Evolutionary conservation across 371 early-diverging fungal genomes (phyloP).

Genomic region (Mortierella sp.): DNA sequence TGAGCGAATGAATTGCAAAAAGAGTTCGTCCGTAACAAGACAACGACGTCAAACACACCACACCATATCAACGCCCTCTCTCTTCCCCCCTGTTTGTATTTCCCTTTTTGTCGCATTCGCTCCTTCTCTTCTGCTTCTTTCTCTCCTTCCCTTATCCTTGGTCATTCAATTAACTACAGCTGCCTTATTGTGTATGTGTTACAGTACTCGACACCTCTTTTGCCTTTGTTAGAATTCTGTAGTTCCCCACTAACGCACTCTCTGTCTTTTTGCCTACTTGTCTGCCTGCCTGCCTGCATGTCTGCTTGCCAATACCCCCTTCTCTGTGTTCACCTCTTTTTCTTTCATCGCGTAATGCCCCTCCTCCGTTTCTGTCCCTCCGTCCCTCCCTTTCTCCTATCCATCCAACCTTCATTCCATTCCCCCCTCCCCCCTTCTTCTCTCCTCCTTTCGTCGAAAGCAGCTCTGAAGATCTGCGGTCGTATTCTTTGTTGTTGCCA

Average conservation of each 20-base stretch:
- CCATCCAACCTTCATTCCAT: too few relatives aligned
- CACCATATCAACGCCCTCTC: not conserved
- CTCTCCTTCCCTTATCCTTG: not conserved
- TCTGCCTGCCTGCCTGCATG: too few relatives aligned
- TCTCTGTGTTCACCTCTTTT: not conserved
- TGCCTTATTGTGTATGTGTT: not conserved
- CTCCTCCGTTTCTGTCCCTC: not conserved
- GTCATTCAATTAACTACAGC: not conserved
- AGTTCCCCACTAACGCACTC: not conserved
- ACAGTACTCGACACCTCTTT: too few relatives aligned
- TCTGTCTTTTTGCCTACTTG: not conserved
- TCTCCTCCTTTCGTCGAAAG: not conserved
- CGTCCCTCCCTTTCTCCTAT: not conserved
- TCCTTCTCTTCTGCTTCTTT: too few relatives aligned
- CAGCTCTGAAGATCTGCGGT: not conserved
- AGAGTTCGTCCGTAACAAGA: not conserved
- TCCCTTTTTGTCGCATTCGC: not conserved
- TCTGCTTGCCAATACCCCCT: not conserved
- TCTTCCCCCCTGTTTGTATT: not conserved
- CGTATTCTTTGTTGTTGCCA: not conserved
- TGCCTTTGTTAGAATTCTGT: not conserved
- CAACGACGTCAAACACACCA: not conserved
- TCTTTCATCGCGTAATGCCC: not conserved
- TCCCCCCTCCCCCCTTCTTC: not conserved
- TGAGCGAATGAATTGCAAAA: not conserved